phyloP scores from a whole-genome alignment of 345 rosid genomes.

The Boechera retrofracta region DNA sequence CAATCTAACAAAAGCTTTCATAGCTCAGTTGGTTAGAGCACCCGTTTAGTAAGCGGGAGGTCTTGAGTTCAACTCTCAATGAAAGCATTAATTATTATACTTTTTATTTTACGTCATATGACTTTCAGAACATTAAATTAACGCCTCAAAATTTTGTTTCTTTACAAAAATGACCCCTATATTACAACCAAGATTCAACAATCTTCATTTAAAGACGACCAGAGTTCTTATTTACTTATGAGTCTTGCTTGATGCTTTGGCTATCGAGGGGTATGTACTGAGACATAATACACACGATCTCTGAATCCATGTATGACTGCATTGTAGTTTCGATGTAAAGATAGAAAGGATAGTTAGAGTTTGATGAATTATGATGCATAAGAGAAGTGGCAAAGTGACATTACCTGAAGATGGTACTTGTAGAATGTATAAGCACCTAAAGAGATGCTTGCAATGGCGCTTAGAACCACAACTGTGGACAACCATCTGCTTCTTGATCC shows the following conservation, averaged over 20 bases:
- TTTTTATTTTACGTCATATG: background rate
- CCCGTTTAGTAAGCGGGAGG: slow-evolving; percentile 98
- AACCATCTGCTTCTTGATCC: slow-evolving; percentile 72
- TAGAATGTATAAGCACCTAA: slow-evolving; percentile 71
- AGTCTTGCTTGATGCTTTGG: slow-evolving; percentile 40
- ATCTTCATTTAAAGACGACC: slow-evolving; percentile 4
- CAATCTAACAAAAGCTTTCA: slow-evolving; percentile 27
- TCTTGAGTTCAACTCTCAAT: slow-evolving; percentile 97
- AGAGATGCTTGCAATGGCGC: slow-evolving; percentile 54
- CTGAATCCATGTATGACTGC: slow-evolving; percentile 97
- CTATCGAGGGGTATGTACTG: slow-evolving; percentile 94
- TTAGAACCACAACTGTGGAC: slow-evolving; percentile 53
- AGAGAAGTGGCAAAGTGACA: slow-evolving; percentile 8
- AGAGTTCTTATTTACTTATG: slow-evolving; percentile 6
- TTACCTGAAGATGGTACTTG: slow-evolving; percentile 91
- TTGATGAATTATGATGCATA: slow-evolving; percentile 12
- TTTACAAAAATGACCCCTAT: background rate
- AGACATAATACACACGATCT: slow-evolving; percentile 88
- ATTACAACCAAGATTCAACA: background rate
- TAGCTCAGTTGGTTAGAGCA: slow-evolving; percentile 99
- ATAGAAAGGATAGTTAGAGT: background rate
- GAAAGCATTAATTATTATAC: slow-evolving; percentile 3
- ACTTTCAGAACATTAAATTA: background rate
- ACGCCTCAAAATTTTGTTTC: slow-evolving; percentile 16
- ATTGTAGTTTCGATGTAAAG: slow-evolving; percentile 1